Evolutionary conservation across 2,329 filamentous ascomycete genomes (phyloP).

Genomic region (Colletotrichum liaoningense): DNA sequence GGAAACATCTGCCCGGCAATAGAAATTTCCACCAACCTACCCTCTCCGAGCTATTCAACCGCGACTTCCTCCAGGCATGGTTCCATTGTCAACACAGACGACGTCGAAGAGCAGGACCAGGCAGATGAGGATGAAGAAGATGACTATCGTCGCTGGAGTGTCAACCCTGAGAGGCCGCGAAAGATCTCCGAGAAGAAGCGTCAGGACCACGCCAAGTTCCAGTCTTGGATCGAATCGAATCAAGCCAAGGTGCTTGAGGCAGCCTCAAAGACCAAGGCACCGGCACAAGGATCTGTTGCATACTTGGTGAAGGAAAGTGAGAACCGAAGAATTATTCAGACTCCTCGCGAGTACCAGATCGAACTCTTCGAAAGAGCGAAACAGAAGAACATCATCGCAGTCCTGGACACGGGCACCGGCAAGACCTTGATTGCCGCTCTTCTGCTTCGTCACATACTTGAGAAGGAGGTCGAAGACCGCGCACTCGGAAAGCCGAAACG

Average conservation of each 20-base stretch:
- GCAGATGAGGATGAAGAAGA: slow-evolving; percentile 21
- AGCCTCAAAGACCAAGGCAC: slow-evolving; percentile 40
- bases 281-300: slow-evolving; percentile 45
- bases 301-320: slow-evolving; percentile 50
- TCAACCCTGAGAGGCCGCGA: slow-evolving; percentile 46
- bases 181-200: slow-evolving; percentile 60
- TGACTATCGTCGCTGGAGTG: slow-evolving; percentile 40
- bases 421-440: slow-evolving; percentile 97
- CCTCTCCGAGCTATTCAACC: no score
- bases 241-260: slow-evolving; percentile 48
- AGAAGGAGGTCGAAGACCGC: slow-evolving; percentile 80
- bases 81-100: background rate
- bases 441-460: slow-evolving; percentile 80
- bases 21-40: background rate
- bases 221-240: slow-evolving; percentile 53
- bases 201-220: slow-evolving; percentile 62
- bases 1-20: background rate
- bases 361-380: slow-evolving; percentile 93
- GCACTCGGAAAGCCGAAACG: slow-evolving; percentile 68
- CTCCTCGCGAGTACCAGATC: slow-evolving; percentile 89
- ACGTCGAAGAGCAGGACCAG: background rate
- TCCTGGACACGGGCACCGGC: slow-evolving; percentile 93
- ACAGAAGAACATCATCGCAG: slow-evolving; percentile 86
- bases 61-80: background rate
- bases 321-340: slow-evolving; percentile 72